These are phyloP conservation scores for Danielia reshetovae DNA, from an alignment of 805 yeast genomes.

Conservation along the genomic window DNA sequence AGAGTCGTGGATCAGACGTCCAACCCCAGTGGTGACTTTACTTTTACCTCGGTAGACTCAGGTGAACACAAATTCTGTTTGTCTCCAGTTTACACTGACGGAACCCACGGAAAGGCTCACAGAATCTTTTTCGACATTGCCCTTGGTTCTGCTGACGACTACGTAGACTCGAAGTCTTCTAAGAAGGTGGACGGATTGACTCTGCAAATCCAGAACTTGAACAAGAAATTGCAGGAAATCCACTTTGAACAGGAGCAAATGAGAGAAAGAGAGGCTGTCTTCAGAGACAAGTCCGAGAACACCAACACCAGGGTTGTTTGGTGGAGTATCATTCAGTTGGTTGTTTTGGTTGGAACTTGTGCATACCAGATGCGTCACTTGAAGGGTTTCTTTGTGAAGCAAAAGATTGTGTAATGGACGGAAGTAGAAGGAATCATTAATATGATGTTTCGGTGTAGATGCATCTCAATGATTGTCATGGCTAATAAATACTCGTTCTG, in stretches of 20 bases:
- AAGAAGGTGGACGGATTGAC: conserved; percentile 51
- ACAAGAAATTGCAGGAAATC: conserved; percentile 53
- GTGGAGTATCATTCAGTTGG: conserved; percentile 71
- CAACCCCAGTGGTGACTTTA: conserved; percentile 58
- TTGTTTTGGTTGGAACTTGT: conserved; percentile 66
- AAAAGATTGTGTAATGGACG: conserved; percentile 65
- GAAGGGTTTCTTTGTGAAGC: conserved; percentile 80
- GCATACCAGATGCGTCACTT: conserved; percentile 73
- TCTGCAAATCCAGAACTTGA: conserved; percentile 53
- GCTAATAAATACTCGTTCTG: too few species aligned
- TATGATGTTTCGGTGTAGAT: too few species aligned
- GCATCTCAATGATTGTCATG: too few species aligned
- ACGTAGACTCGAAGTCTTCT: conserved; percentile 59
- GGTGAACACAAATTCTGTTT: conserved; percentile 87
- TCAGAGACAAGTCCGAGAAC: conserved; percentile 73
- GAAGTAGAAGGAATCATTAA: background rate
- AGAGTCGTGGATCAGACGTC: conserved; percentile 68
- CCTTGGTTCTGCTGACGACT: conserved; percentile 56
- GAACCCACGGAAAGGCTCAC: conserved; percentile 59
- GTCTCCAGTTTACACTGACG: conserved; percentile 57
- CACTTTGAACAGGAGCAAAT: conserved; percentile 63
- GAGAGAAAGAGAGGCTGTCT: conserved; percentile 72
- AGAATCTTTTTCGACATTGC: conserved; percentile 73
- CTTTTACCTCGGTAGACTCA: conserved; percentile 75
- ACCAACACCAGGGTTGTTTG: conserved; percentile 69